Base-by-base conservation (phyloP, 768 basidiomycete genomes). In the Tricholomella constricta region DNA sequence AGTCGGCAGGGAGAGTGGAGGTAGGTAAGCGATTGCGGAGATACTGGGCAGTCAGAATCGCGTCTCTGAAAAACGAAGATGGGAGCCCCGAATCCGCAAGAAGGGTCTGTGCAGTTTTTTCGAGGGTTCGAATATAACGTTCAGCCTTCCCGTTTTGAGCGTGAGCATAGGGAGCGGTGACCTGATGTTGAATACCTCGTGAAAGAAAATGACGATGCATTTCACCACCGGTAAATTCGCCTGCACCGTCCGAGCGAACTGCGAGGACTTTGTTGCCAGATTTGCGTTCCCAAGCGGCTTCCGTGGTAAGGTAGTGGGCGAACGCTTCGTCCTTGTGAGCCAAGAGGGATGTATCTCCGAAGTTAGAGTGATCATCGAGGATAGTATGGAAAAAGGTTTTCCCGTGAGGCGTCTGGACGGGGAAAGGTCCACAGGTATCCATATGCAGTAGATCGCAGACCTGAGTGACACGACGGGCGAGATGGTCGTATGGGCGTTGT, bases 71-170 rank as follows among this genome's bases (percentile, higher is more conserved):
- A n/a, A n/a, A n/a, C n/a, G n/a, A n/a, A n/a, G n/a, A n/a, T n/a
- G n/a, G n/a, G n/a, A n/a, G n/a, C n/a, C n/a, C n/a, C n/a, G n/a
- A n/a, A n/a, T n/a, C n/a, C n/a, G n/a, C n/a, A n/a, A n/a, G n/a
- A n/a, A n/a, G n/a, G n/a, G n/a, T n/a, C n/a, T n/a, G n/a, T n/a
- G n/a, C 58, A 6, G 54, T 46, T 10, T 65, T 65, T 27, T 66
- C 56, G 2, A 71, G 51, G 0, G 64, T 69, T 0, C 61, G 47
- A 11, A 72, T 65, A 34, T 62, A 66, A 1, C 63, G 51, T 37
- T 73, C 67, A 4, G 55, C 62, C 27, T 65, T 66, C 0, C 70
- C 63, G 52, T 71, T 71, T 55, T 71, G 68, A 4, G 62, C 57
- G 38, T 71, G 68, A 0, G 66, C 61, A 56, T 71, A 69, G 0